Evolutionary conservation across 2,329 filamentous ascomycete genomes (phyloP).

Genomic region (Ophiostoma fasciatum): DNA sequence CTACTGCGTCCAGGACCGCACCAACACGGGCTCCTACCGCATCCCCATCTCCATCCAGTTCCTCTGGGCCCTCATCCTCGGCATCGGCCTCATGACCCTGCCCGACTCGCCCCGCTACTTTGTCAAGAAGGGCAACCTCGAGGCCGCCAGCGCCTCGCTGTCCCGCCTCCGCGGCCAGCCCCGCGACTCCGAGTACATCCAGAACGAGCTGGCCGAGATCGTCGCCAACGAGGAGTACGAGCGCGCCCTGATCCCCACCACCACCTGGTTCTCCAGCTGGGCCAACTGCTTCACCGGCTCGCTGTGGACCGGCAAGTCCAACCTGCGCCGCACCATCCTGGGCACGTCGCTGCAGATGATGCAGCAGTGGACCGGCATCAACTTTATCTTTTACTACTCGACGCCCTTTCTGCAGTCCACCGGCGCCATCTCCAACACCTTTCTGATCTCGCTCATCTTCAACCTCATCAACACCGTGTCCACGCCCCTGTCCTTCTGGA

Average conservation of each 20-base stretch:
- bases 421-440: slow-evolving; percentile 60
- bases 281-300: slow-evolving; percentile 50
- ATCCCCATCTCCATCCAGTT: slow-evolving; percentile 74
- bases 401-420: slow-evolving; percentile 72
- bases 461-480: slow-evolving; percentile 78
- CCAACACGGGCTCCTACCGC: slow-evolving; percentile 55
- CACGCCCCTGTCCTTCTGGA: slow-evolving; percentile 77
- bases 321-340: slow-evolving; percentile 55
- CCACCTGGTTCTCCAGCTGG: slow-evolving; percentile 56
- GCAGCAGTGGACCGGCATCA: slow-evolving; percentile 74
- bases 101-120: slow-evolving; percentile 79
- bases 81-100: slow-evolving; percentile 54
- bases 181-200: slow-evolving; percentile 56
- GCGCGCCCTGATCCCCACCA: slow-evolving; percentile 48
- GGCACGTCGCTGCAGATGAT: slow-evolving; percentile 67
- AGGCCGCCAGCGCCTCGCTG: slow-evolving; percentile 47
- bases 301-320: slow-evolving; percentile 47
- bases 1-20: slow-evolving; percentile 51
- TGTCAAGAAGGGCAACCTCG: slow-evolving; percentile 61
- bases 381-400: slow-evolving; percentile 79
- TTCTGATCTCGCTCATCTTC: slow-evolving; percentile 74
- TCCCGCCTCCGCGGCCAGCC: slow-evolving; percentile 60
- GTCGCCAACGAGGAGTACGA: slow-evolving; percentile 84
- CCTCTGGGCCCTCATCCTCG: slow-evolving; percentile 65
- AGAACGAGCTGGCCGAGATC: slow-evolving; percentile 69